phyloP scores from a whole-genome alignment of 768 basidiomycete species.

The Hortiboletus flavorubellus region DNA sequence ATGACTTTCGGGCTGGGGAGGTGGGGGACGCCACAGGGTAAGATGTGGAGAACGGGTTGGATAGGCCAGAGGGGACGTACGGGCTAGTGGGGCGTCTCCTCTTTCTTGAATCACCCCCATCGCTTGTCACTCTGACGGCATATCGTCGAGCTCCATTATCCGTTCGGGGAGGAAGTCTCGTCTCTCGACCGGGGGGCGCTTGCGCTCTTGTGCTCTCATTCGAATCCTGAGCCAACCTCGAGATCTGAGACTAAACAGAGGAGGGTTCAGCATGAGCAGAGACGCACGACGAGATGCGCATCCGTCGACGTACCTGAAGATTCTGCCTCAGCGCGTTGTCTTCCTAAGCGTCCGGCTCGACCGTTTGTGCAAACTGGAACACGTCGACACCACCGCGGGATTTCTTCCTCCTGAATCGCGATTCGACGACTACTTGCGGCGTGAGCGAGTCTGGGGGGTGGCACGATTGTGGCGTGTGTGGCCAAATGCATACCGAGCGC shows the following conservation, averaged over 20 bases:
- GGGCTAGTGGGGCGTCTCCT: constrained; percentile 39
- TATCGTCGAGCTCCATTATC: constrained; percentile 48
- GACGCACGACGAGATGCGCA: not conserved
- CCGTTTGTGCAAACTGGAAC: constrained; percentile 79
- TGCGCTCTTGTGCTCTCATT: constrained; percentile 16
- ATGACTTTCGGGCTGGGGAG: constrained; percentile 51
- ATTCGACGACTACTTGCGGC: constrained; percentile 54
- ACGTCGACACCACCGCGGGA: constrained; percentile 53
- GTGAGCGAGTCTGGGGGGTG: constrained; percentile 12
- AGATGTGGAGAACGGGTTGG: not conserved
- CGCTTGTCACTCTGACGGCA: constrained; percentile 37
- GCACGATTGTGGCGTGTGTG: constrained; percentile 2
- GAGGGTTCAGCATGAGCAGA: not conserved
- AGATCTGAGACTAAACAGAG: constrained; percentile 50
- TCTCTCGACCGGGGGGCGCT: constrained; percentile 15
- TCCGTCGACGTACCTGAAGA: constrained; percentile 52
- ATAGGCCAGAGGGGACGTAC: constrained; percentile 30
- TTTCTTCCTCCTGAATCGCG: constrained; percentile 58
- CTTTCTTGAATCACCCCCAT: constrained; percentile 1
- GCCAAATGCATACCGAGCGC: constrained; percentile 56
- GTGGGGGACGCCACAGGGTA: not conserved
- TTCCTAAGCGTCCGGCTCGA: constrained; percentile 67
- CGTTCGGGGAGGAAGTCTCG: constrained; percentile 20
- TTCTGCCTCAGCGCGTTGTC: constrained; percentile 53
- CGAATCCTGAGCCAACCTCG: constrained; percentile 46